Evolutionary conservation across 345 rosid species (phyloP).

Genomic region (Camelina hispida): DNA sequence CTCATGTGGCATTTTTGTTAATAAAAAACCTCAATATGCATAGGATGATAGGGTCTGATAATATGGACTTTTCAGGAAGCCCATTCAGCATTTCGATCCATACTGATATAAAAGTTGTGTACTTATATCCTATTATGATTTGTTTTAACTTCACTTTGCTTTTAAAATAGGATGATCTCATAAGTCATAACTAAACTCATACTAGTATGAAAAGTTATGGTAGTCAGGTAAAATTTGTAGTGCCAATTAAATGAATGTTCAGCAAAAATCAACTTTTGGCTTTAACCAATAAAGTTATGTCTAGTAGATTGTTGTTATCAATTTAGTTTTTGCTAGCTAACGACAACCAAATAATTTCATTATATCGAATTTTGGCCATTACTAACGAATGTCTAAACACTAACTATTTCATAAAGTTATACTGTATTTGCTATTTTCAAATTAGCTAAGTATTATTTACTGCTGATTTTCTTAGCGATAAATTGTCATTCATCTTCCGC

Average conservation of each 20-base stretch:
- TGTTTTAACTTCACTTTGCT: not conserved
- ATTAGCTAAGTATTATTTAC: too few relatives aligned
- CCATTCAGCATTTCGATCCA: not conserved
- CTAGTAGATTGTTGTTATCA: not conserved
- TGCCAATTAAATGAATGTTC: not conserved
- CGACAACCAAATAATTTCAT: too few relatives aligned
- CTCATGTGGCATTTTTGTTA: not conserved
- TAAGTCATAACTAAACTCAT: not conserved
- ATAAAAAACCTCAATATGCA: not conserved
- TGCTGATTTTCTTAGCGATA: too few relatives aligned
- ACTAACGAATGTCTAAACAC: too few relatives aligned
- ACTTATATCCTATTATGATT: not conserved
- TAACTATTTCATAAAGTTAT: too few relatives aligned
- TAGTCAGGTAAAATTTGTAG: not conserved
- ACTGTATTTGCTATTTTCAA: too few relatives aligned
- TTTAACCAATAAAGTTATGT: not conserved
- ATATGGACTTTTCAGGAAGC: slow-evolving; percentile 7
- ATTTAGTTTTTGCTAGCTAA: not conserved
- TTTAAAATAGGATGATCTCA: not conserved
- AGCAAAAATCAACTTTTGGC: not conserved
- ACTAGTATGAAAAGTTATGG: not conserved
- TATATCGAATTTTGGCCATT: too few relatives aligned
- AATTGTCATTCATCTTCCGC: too few relatives aligned
- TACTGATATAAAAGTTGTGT: not conserved
- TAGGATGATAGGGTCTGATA: not conserved